These are phyloP conservation scores for Acanthochlamys bracteata DNA, from an alignment of 106 monocot genomes.

Conservation along the genomic window DNA sequence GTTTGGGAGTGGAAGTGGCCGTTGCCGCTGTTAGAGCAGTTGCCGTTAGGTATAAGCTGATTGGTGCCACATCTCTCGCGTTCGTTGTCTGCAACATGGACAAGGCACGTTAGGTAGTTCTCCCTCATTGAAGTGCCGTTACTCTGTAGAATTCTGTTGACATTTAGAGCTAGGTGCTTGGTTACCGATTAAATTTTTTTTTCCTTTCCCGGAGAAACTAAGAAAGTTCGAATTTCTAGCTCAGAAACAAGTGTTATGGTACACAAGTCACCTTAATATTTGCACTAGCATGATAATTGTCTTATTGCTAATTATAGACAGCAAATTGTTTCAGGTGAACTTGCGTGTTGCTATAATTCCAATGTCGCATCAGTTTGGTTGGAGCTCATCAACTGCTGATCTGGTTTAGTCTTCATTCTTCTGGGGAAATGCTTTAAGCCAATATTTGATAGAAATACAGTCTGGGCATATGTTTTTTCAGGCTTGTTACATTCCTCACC, in stretches of 20 bases:
- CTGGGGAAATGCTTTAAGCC: slow-evolving; percentile 96
- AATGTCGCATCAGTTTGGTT: slow-evolving; percentile 97
- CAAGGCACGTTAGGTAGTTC: slow-evolving; percentile 35
- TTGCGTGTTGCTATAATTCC: slow-evolving; percentile 96
- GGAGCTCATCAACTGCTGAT: slow-evolving; percentile 92
- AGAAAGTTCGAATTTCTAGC: too few species aligned
- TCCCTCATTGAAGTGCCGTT: too few species aligned
- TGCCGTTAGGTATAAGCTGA: slow-evolving; percentile 72
- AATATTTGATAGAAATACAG: slow-evolving; percentile 12
- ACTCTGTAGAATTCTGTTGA: too few species aligned
- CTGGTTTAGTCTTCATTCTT: slow-evolving; percentile 97
- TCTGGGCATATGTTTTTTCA: background rate
- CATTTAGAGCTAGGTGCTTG: too few species aligned
- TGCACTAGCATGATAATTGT: too few species aligned
- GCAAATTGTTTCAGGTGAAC: slow-evolving; percentile 52
- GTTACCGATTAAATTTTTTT: too few species aligned
- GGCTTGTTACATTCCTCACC: background rate
- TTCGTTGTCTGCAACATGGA: slow-evolving; percentile 99
- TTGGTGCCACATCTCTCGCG: slow-evolving; percentile 80
- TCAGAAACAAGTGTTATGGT: too few species aligned
- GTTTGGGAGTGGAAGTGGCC: slow-evolving; percentile 19
- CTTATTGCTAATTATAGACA: background rate
- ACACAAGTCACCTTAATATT: too few species aligned
- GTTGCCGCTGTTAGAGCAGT: slow-evolving; percentile 38
- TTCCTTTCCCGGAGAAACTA: too few species aligned